Conservation (phyloP, 495 filamentous ascomycete genomes). For the Glutinoglossum americanum region DNA sequence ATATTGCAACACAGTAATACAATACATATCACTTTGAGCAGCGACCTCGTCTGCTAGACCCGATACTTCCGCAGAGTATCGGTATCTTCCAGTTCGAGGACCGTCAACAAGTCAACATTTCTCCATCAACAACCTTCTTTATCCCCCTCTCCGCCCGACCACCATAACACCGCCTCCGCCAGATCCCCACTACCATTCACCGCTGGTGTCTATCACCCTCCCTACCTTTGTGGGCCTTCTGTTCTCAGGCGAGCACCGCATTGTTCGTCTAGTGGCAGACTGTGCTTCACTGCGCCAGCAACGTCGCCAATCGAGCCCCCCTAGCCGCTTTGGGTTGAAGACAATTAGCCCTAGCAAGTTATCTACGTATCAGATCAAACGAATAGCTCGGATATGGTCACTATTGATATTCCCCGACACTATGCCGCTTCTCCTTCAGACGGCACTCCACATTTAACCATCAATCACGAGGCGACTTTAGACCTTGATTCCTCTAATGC, state of each 20-base stretch:
- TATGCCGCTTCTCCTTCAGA: slow-evolving; percentile 62
- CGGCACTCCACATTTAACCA: slow-evolving; percentile 71
- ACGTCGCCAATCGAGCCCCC: slow-evolving; percentile 4
- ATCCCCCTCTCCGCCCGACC: slow-evolving; percentile 64
- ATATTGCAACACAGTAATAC: background rate
- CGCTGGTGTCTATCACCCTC: slow-evolving; percentile 11
- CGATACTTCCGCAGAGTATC: slow-evolving; percentile 77
- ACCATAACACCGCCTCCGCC: slow-evolving; percentile 51
- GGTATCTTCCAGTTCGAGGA: slow-evolving; percentile 59
- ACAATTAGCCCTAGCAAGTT: slow-evolving; percentile 8
- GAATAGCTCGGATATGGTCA: slow-evolving; percentile 48
- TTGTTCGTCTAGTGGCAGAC: slow-evolving; percentile 71
- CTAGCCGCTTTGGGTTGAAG: background rate
- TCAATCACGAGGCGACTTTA: slow-evolving; percentile 87
- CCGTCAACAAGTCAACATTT: slow-evolving; percentile 54
- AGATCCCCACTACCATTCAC: slow-evolving; percentile 18
- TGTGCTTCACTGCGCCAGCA: slow-evolving; percentile 21
- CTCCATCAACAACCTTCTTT: slow-evolving; percentile 58
- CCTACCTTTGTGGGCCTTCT: slow-evolving; percentile 63
- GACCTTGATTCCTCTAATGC: slow-evolving; percentile 92
- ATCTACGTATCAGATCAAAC: background rate
- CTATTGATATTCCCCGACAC: slow-evolving; percentile 52
- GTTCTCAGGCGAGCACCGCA: slow-evolving; percentile 72
- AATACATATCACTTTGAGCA: background rate
- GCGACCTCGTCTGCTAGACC: slow-evolving; percentile 11